phyloP scores from a whole-genome alignment of 208 protist species.

The Crithidia expoeki region DNA sequence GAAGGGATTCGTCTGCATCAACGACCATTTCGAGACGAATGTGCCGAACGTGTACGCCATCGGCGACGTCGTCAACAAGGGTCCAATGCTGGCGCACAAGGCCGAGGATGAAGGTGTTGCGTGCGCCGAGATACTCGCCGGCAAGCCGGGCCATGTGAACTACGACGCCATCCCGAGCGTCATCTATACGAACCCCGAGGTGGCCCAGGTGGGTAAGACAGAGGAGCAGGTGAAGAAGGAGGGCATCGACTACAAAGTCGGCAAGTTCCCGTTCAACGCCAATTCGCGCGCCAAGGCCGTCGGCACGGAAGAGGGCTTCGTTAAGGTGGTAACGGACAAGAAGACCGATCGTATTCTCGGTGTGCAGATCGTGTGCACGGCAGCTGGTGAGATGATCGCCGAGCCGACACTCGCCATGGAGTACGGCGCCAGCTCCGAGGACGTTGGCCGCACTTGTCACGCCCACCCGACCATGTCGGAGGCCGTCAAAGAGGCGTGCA shows the following conservation, averaged over 20 bases:
- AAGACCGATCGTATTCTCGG: slow-evolving; percentile 98
- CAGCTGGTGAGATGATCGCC: slow-evolving; percentile 98
- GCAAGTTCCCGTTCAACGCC: slow-evolving; percentile 98
- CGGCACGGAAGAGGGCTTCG: slow-evolving; percentile 95
- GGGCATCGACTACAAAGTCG: slow-evolving; percentile 95
- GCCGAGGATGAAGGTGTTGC: slow-evolving; percentile 99
- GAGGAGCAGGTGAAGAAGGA: slow-evolving; percentile 96
- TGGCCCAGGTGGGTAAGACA: slow-evolving; percentile 97
- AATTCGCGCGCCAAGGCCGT: slow-evolving; percentile 98
- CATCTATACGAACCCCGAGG: slow-evolving; percentile 99
- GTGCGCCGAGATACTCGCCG: slow-evolving; percentile 93
- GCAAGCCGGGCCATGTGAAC: slow-evolving; percentile 96
- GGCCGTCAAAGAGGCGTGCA: slow-evolving; percentile 99
- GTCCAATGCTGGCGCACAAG: slow-evolving; percentile 99
- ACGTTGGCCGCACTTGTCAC: slow-evolving; percentile 98
- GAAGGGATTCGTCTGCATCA: slow-evolving; percentile 93
- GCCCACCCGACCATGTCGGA: slow-evolving; percentile 99
- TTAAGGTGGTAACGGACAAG: slow-evolving; percentile 97
- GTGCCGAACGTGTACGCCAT: slow-evolving; percentile 98
- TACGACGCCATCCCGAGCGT: slow-evolving; percentile 98
- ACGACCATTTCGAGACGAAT: slow-evolving; percentile 96
- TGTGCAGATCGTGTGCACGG: slow-evolving; percentile 97
- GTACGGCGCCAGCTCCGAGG: slow-evolving; percentile 97
- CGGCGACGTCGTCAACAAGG: slow-evolving; percentile 97
- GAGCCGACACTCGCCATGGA: slow-evolving; percentile 98